Conservation (phyloP, 2,329 filamentous ascomycete genomes). For the Calonectria naviculata region DNA sequence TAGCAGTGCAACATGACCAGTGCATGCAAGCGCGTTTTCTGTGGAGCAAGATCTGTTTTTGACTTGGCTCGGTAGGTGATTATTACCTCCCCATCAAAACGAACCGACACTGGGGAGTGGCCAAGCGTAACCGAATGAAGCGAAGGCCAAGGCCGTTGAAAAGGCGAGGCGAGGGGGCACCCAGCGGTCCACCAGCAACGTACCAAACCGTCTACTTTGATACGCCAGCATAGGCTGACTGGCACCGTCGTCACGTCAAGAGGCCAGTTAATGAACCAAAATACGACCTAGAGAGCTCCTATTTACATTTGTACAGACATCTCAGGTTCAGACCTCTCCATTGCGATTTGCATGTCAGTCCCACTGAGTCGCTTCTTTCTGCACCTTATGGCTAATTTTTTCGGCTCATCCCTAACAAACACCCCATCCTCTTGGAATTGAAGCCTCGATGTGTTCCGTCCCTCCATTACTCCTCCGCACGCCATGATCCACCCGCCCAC, state of each 20-base stretch:
- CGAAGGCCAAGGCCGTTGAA: slow-evolving; percentile 6
- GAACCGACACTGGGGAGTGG: neutral
- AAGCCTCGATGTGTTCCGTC: slow-evolving; percentile 16
- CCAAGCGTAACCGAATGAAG: neutral
- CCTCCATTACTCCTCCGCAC: slow-evolving; percentile 19
- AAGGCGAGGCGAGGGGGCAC: neutral
- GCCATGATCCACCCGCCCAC: slow-evolving; percentile 11
- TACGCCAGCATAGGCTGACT: too few relatives aligned
- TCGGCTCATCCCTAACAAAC: neutral
- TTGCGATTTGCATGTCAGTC: neutral
- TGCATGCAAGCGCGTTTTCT: neutral
- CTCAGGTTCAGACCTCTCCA: too few relatives aligned
- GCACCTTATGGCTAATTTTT: neutral
- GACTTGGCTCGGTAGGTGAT: neutral
- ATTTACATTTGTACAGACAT: neutral
- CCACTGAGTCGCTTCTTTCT: neutral
- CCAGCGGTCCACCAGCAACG: neutral
- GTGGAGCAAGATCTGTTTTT: neutral
- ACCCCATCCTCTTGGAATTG: slow-evolving; percentile 2
- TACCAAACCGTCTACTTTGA: neutral
- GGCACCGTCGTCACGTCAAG: neutral
- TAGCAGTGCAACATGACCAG: neutral
- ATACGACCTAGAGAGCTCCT: neutral
- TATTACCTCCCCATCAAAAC: neutral
- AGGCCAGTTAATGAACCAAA: neutral